These are phyloP conservation scores for Herpetomonas tarakana DNA, from an alignment of 208 protist genomes.

Conservation along the genomic window DNA sequence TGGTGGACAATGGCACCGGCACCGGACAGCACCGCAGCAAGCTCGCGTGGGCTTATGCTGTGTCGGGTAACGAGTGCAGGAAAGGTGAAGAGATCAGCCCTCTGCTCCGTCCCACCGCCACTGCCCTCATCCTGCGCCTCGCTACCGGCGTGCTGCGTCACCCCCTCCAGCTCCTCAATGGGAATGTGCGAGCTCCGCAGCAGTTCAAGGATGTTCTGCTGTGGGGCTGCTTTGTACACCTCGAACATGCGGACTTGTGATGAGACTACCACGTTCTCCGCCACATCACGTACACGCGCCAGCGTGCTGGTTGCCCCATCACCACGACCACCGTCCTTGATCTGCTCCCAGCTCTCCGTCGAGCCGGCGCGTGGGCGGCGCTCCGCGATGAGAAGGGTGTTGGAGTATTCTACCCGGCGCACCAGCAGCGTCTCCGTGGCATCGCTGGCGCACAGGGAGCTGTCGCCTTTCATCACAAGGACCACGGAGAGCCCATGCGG, in stretches of 20 bases:
- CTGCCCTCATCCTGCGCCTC: too few species aligned
- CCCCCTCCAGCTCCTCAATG: slow-evolving; percentile 44
- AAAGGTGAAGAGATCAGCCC: slow-evolving; percentile 38
- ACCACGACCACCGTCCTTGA: too few species aligned
- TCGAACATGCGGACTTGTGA: slow-evolving; percentile 53
- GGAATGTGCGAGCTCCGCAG: slow-evolving; percentile 31
- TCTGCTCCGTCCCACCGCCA: too few species aligned
- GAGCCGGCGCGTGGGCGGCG: too few species aligned
- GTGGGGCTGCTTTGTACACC: slow-evolving; percentile 25
- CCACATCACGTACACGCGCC: neutral
- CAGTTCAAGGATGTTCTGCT: slow-evolving; percentile 19
- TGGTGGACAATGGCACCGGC: slow-evolving; percentile 50
- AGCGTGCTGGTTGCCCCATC: too few species aligned
- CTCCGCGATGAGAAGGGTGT: slow-evolving; percentile 54
- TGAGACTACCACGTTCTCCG: slow-evolving; percentile 26
- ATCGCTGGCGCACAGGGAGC: slow-evolving; percentile 20
- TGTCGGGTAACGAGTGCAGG: slow-evolving; percentile 31
- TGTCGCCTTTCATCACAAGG: slow-evolving; percentile 43
- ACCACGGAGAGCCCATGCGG: slow-evolving; percentile 10
- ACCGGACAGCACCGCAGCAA: slow-evolving; percentile 25
- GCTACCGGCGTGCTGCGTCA: too few species aligned
- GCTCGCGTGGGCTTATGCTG: slow-evolving; percentile 45
- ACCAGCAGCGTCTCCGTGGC: slow-evolving; percentile 22
- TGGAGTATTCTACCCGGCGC: slow-evolving; percentile 80
- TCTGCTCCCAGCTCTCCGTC: too few species aligned